Evolutionary conservation across 2,329 filamentous ascomycete genomes (phyloP), one percentile per base, ranked within the genome.

Genomic region (Periconia sp.): DNA sequence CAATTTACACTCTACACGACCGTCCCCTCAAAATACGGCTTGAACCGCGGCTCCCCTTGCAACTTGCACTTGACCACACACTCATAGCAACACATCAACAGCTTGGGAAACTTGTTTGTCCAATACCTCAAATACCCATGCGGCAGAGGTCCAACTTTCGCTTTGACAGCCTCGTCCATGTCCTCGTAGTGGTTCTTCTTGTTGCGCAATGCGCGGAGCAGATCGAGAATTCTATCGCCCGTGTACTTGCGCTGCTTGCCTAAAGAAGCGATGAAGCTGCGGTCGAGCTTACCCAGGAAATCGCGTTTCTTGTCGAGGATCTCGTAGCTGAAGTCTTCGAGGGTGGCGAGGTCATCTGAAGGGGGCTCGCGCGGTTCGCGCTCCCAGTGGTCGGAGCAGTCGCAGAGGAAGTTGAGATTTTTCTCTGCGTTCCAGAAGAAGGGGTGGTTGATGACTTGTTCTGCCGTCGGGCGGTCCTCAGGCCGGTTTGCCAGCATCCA

Each of bases 111-210:
- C 44, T 82, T 78, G 6, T 81, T 76, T 0, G 87, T 88, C 89
- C 91, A 96, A 63, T 95, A 96, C 9, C 78, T 78, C 31, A 96
- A 74, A 63, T 96, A 96, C 0, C 89, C 89, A 11, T 90, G 85
- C 0, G 90, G 87, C 46, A 92, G 65, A 7, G 84, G 73, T 0
- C 90, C 91, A 0, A 96, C 88, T 57, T 80, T 78, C 36, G 77
- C 76, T 71, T 86, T 92, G 50, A 96, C 80, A 35, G 83, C 74
- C 11, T 92, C 88, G 5, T 88, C 81, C 89, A 99, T 92, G 68
- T 99, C 94, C 63, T 96, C 92, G 67, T 96, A 99, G 66, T 99
- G 94, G 53, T 97, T 96, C 60, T 88, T 89, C 81, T 99, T 99
- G 73, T 99, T 99, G 17, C 94, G 80, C 42, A 99, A 75, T 1